Conservation (phyloP, 192 early-diverging fungal species). For the Paraglomus brasilianum region DNA sequence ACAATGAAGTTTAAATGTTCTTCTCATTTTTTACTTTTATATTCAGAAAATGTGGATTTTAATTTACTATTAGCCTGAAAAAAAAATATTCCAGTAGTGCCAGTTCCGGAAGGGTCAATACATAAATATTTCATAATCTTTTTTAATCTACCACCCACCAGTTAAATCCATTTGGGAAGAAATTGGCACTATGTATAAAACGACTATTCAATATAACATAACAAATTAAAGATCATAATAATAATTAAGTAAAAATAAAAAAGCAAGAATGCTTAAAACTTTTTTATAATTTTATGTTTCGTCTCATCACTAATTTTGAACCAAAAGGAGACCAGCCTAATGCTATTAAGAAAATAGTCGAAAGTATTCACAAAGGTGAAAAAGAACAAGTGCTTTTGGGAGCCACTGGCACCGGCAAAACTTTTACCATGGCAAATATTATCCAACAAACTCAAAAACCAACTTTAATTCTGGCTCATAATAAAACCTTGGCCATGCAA, state of each 20-base stretch:
- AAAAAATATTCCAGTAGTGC: conserved; percentile 13
- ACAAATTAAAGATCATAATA: too few relatives aligned
- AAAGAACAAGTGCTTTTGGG: conserved; percentile 11
- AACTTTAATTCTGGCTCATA: conserved; percentile 17
- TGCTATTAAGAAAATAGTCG: not conserved
- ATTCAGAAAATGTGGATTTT: not conserved
- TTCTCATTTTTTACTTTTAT: conserved; percentile 15
- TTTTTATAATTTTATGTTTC: conserved; percentile 10
- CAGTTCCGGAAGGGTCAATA: conserved; percentile 14
- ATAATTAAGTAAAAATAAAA: too few relatives aligned
- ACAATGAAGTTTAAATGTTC: conserved; percentile 8
- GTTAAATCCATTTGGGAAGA: too few relatives aligned
- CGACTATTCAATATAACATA: too few relatives aligned
- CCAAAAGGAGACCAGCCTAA: conserved; percentile 5
- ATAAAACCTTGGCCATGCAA: conserved; percentile 21
- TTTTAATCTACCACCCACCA: not conserved
- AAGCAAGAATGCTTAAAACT: too few relatives aligned
- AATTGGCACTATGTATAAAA: too few relatives aligned
- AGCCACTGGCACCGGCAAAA: conserved; percentile 21
- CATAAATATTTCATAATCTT: conserved; percentile 2
- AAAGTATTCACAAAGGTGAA: not conserved
- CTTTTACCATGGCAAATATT: conserved; percentile 25
- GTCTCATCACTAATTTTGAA: not conserved
- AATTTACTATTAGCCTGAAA: not conserved
- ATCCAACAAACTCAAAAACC: conserved; percentile 22